Evolutionary conservation across 2,329 filamentous ascomycete species (phyloP), one percentile per base, ranked within the genome.

Genomic region (Beauveria sp.): DNA sequence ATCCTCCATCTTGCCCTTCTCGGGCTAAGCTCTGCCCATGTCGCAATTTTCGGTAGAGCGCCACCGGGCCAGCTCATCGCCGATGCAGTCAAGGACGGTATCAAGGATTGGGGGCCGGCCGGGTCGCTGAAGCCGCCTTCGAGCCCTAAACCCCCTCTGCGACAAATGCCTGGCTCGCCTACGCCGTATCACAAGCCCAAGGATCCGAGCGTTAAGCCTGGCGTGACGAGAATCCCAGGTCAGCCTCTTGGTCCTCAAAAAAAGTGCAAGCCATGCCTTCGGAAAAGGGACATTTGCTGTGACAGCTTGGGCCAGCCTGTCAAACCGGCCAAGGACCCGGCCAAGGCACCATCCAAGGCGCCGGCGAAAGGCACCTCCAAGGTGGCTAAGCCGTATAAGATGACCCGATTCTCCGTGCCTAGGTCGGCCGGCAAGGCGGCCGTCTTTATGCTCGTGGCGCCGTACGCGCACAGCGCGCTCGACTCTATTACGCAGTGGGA

Each of bases 401-500:
- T 16, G 10, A 31, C 10, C 12, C 50, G 50, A 5, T 53, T 53
- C 34, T 9, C 10, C 2, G 50, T 42, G 20, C 50, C 50, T 14
- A 53, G 40, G 34, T 53, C 50, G 5, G 31, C 50, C 20, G 50
- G 50, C 50, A 53, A 38, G 34, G 31, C 20, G 10, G 34, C 50
- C 31, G 20, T 53, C 31, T 53, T 53, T 20, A 42, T 52, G 49
- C 28, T 53, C 50, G 20, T 53, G 31, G 50, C 50, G 5, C 60
- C 60, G 3, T 62, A 57, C 34, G 40, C 45, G 7, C 50, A 49
- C 50, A 46, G 42, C 9, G 10, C 42, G 18, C 60, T 62, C 52
- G 52, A 62, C 18, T 18, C 26, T 3, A 26, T 62, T 26, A 56
- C 28, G 52, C 18, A 45, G 9, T 62, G 52, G 60, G 51, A 62